Evolutionary conservation across 371 early-diverging fungal species (phyloP).

Genomic region (Coemansia sp.): DNA sequence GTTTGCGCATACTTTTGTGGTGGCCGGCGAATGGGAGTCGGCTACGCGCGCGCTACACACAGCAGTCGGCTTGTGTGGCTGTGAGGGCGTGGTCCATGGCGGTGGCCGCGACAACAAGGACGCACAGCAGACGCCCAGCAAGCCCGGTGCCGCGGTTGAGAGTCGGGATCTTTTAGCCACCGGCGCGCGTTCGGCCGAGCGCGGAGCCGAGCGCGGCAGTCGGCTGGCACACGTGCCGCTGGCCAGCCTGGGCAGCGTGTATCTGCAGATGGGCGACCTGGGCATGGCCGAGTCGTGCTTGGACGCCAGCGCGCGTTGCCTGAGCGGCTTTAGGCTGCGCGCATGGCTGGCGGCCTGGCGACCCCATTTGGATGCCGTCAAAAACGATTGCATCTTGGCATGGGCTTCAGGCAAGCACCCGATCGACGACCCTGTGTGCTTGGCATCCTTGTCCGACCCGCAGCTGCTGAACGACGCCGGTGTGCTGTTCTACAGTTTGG

Average conservation of each 20-base stretch:
- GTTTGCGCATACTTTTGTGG: slow-evolving; percentile 47
- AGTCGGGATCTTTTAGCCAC: too few relatives aligned
- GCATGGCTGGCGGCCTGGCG: slow-evolving; percentile 31
- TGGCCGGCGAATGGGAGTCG: slow-evolving; percentile 50
- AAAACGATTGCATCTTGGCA: slow-evolving; percentile 18
- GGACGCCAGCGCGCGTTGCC: slow-evolving; percentile 40
- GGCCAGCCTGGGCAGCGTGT: slow-evolving; percentile 44
- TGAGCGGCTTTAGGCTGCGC: slow-evolving; percentile 24
- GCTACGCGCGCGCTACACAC: slow-evolving; percentile 49
- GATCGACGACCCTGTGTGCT: neutral
- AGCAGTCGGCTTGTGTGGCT: slow-evolving; percentile 46
- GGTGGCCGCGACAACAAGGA: slow-evolving; percentile 24
- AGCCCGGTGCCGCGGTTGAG: neutral
- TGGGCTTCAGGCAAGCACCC: neutral
- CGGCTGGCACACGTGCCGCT: slow-evolving; percentile 42
- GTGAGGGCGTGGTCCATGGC: slow-evolving; percentile 37
- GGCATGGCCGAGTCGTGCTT: slow-evolving; percentile 49
- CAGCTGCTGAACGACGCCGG: slow-evolving; percentile 45
- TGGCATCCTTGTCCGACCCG: slow-evolving; percentile 30
- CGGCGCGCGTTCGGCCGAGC: neutral
- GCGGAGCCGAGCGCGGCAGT: slow-evolving; percentile 25
- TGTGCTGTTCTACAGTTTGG: slow-evolving; percentile 28
- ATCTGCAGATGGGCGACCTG: slow-evolving; percentile 46
- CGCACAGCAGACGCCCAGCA: slow-evolving; percentile 23
- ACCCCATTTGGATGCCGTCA: slow-evolving; percentile 10